A percentile compares a stretch with the other conserved stretches of the same genome.
Evolutionary conservation across 192 early-diverging fungal species (phyloP).

Genomic region (Backusella westeae): DNA sequence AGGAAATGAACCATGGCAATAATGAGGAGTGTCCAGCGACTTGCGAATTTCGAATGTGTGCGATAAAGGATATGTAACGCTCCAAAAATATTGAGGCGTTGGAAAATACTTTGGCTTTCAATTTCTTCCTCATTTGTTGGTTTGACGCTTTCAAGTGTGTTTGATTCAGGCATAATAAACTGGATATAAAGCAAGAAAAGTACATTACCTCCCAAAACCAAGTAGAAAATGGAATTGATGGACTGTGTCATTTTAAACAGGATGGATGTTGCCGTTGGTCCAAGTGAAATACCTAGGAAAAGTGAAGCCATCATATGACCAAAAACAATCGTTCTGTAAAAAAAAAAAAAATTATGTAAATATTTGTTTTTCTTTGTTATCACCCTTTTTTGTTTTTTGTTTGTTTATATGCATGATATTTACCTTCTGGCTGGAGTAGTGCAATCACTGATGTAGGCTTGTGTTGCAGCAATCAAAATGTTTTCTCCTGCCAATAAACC

Average conservation of each 20-base stretch:
- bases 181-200: background rate
- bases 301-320: conserved; percentile 17
- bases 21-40: conserved; percentile 16
- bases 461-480: conserved; percentile 20
- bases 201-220: background rate
- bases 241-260: background rate
- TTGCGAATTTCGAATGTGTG: conserved; percentile 11
- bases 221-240: conserved; percentile 1
- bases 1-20: conserved; percentile 24
- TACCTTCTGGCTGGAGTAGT: conserved; percentile 27
- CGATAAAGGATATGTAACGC: conserved; percentile 24
- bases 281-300: conserved; percentile 12
- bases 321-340: conserved; percentile 1
- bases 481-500: conserved; percentile 30
- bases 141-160: conserved; percentile 1
- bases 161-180: conserved; percentile 34
- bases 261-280: background rate
- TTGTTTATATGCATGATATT: background rate
- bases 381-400: background rate
- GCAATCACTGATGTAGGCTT: conserved; percentile 37
- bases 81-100: conserved; percentile 35
- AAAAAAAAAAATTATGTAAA: background rate
- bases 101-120: background rate
- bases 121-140: background rate
- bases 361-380: background rate